Percentiles rank a stretch among this genome's conserved stretches.
Evolutionary conservation across 2,329 filamentous ascomycete genomes (phyloP).

Genomic region (Emmonsia crescens): DNA sequence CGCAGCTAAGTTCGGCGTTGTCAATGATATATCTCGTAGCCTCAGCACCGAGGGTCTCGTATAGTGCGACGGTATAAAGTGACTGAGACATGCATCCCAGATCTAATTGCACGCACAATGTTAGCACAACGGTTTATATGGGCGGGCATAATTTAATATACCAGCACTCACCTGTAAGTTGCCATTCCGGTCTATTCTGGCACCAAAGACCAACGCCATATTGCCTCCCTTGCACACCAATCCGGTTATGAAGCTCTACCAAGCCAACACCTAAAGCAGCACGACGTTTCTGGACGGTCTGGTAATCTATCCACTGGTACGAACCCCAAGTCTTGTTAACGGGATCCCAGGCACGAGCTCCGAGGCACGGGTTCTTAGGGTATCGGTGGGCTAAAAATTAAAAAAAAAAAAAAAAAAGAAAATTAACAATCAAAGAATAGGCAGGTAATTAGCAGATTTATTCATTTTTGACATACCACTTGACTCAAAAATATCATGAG

Average conservation of each 20-base stretch:
- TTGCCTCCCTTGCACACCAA: constrained; percentile 55
- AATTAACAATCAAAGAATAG: background rate
- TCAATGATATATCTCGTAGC: constrained; percentile 93
- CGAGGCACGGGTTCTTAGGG: constrained; percentile 63
- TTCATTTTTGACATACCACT: constrained; percentile 31
- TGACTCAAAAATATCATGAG: constrained; percentile 71
- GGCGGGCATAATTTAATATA: too few species aligned
- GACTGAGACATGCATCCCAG: constrained; percentile 77
- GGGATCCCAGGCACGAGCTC: constrained; percentile 68
- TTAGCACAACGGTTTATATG: background rate
- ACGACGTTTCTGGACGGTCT: constrained; percentile 64
- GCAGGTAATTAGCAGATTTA: background rate
- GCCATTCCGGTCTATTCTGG: constrained; percentile 81
- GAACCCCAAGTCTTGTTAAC: constrained; percentile 61
- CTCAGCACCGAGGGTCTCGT: constrained; percentile 88
- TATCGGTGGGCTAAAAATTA: constrained; percentile 39
- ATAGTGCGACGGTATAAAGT: constrained; percentile 83
- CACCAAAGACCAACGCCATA: constrained; percentile 77
- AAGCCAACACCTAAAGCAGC: constrained; percentile 79
- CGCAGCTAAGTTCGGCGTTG: constrained; percentile 64
- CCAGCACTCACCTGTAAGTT: constrained; percentile 55
- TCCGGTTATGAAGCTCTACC: constrained; percentile 65
- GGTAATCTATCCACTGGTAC: constrained; percentile 77
- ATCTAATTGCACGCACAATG: constrained; percentile 42
- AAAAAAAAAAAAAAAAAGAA: background rate